A percentile compares a stretch with the other conserved stretches of the same genome.
phyloP scores from a whole-genome alignment of 306 rosid species.

The Sphenostylis stenocarpa region DNA sequence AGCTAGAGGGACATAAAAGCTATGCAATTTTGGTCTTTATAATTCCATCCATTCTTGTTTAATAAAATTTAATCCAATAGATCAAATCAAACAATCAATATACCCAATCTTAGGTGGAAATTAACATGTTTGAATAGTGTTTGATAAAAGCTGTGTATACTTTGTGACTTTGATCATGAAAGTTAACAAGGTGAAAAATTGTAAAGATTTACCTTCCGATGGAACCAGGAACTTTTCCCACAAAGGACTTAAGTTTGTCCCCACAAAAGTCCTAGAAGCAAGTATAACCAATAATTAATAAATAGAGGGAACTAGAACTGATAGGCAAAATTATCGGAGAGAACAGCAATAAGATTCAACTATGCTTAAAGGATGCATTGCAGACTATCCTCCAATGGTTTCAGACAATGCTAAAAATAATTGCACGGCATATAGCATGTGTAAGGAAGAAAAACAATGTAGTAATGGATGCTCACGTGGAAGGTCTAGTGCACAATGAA shows the following conservation, averaged over 20 bases:
- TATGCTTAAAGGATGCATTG: conserved; percentile 1
- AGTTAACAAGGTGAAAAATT: neutral
- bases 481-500: too few species aligned
- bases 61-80: conserved; percentile 10
- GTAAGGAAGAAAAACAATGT: too few species aligned
- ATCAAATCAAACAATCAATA: conserved; percentile 3
- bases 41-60: conserved; percentile 18
- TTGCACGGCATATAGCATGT: neutral
- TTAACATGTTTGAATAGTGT: conserved; percentile 3
- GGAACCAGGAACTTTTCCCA: conserved; percentile 79
- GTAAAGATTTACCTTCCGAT: conserved; percentile 62
- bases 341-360: conserved; percentile 5
- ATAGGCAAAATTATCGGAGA: conserved; percentile 2
- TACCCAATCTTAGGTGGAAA: neutral
- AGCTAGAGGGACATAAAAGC: neutral
- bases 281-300: conserved; percentile 32
- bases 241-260: conserved; percentile 81
- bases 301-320: neutral
- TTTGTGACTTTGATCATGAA: neutral
- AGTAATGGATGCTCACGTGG: too few species aligned
- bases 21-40: neutral
- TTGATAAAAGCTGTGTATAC: neutral
- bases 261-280: conserved; percentile 83
- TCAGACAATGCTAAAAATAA: conserved; percentile 9
- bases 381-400: neutral